Conservation (phyloP, 2,329 filamentous ascomycete genomes). For the Fusarium setosum region DNA sequence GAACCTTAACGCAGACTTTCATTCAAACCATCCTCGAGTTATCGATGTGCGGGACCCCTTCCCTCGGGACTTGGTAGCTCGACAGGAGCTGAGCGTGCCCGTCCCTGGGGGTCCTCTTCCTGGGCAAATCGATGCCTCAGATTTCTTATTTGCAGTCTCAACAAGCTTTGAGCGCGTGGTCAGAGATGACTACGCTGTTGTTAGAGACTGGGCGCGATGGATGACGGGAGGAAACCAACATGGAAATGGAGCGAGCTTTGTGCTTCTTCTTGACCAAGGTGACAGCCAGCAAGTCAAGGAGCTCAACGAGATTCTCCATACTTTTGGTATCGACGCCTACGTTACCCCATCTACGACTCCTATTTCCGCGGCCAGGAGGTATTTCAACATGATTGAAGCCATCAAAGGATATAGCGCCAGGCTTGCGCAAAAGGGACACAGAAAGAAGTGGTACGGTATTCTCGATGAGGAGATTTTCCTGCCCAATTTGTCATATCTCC, state of each 20-base stretch:
- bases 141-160: conserved; percentile 56
- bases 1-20: conserved; percentile 46
- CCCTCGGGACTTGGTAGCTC: conserved; percentile 41
- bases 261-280: conserved; percentile 56
- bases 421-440: conserved; percentile 48
- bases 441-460: conserved; percentile 56
- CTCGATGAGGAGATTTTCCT: conserved; percentile 61
- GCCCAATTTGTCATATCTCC: conserved; percentile 53
- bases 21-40: conserved; percentile 42
- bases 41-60: conserved; percentile 43
- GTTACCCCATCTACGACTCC: conserved; percentile 47
- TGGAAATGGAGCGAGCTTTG: conserved; percentile 56
- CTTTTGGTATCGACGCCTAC: conserved; percentile 53
- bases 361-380: conserved; percentile 48
- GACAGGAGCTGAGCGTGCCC: conserved; percentile 48
- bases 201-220: conserved; percentile 59
- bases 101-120: conserved; percentile 45
- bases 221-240: conserved; percentile 54
- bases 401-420: conserved; percentile 48
- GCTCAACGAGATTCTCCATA: conserved; percentile 46
- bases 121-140: conserved; percentile 52
- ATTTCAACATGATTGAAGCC: conserved; percentile 52
- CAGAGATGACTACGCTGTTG: conserved; percentile 51
- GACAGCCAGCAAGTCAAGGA: conserved; percentile 46
- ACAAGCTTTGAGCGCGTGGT: conserved; percentile 55